Evolutionary conservation across 2,329 filamentous ascomycete genomes (phyloP), one percentile per base, ranked within the genome.

Genomic region (Alternaria sp.): DNA sequence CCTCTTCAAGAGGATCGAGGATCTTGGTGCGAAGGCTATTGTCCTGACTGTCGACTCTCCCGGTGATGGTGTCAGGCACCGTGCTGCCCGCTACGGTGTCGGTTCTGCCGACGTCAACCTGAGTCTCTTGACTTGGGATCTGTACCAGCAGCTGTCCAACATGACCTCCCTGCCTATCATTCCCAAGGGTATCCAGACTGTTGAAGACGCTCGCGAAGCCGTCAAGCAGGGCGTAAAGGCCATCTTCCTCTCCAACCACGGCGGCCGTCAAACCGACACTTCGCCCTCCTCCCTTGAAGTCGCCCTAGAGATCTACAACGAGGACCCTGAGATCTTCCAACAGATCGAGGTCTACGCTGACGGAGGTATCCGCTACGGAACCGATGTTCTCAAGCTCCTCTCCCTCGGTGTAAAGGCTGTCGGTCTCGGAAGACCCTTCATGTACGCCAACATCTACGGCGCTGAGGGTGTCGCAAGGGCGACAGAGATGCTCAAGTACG

Each of bases 261-360:
- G 81, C 19, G 81, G 80, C 11, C 75, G 81, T 50, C 76, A 79
- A 51, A 72, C 80, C 55, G 80, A 82, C 77, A 51, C 83, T n/a
- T 83, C 85, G 3, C 89, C 90, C 0, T 90, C 87, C 0, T 88
- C 90, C 1, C 88, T 91, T 11, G 92, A 96, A 72, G 88, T 95
- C 54, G 91, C 91, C 5, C 87, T 92, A 9, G 91, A 93, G 65
- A 90, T 93, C 57, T 90, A 92, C 77, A 89, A 87, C n/a, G 61
- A 77, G 13, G 78, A 72, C 15, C 80, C 80, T 0, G 75, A 79
- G 15, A 74, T 83, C 17, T 81, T 82, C 67, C 67, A 75, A 51
- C 65, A 81, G 57, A 69, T 80, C 15, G 81, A 82, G 52, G 78
- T 83, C 8, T 80, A 75, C 52, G 79, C 77, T 6, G 80, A 82